Base-by-base conservation (phyloP, 1,284 basidiomycete genomes). In the Cryptococcus hybrid region DNA sequence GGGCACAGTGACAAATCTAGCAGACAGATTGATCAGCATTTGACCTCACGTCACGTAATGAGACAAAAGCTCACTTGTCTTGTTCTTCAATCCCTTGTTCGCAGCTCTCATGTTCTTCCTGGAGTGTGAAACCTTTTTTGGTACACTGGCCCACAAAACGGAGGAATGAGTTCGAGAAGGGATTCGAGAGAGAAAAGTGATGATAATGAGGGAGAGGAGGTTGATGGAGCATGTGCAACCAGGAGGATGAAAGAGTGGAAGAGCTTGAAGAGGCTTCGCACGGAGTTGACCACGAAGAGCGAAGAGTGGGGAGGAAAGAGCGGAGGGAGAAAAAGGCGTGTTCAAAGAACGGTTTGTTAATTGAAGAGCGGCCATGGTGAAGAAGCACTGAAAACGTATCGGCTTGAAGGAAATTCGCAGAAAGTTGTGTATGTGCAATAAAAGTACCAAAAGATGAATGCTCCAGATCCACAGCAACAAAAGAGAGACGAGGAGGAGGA, bases 11-110 rank as follows among this genome's bases (percentile, higher is more conserved):
- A 89, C 66, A 98, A 84, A 75, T 94, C 94, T 97, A 61, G 2
- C 5, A 12, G 34, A 40, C 3, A 18, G 12, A 18, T 15, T 3
- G 24, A 47, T 24, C 18, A 18, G 18, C 18, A 18, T 18, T 18
- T 18, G 18, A 18, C 18, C 18, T 18, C 18, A 18, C 18, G 15
- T 49, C 8, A 36, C 30, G 12, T 15, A 37, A 18, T 18, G 18
- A 18, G 18, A 18, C 18, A 18, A 18, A 6, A 38, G 35, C 88
- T 64, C 70, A 92, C 95, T 94, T 56, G 86, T 85, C 75, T 93
- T 92, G 78, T 97, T 93, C 78, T 94, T 93, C 68, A 97, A 79
- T 0, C 93, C 93, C 79, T 98, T 98, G 78, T 95, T 92, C 3
- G 93, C 89, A 56, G 86, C 85, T 36, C 94, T 84, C 93, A 97